Evolutionary conservation across 768 basidiomycete genomes (phyloP), one percentile per base, ranked within the genome.

Genomic region (Collybia sp.): DNA sequence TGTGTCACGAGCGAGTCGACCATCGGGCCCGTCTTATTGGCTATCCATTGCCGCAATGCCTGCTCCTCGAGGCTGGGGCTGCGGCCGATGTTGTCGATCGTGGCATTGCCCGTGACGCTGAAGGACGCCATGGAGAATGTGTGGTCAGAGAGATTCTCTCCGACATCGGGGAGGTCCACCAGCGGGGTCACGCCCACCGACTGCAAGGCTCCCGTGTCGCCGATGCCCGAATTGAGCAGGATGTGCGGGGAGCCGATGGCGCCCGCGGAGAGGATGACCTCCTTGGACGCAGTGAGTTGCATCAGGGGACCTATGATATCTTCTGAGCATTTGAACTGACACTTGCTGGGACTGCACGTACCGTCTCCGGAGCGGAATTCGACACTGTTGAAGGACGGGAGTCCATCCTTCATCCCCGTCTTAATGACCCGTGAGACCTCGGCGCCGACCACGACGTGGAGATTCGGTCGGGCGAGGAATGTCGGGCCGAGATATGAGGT

Each of bases 241-340:
- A 71, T 58, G 13, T 54, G 57, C 1, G 69, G 68, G 0, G 67
- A 71, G n/a, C 58, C 60, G 32, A 70, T 55, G 9, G 62, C 51
- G 1, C 71, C 70, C 9, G 68, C 65, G 5, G 67, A 68, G 5
- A 71, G 55, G 32, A 70, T 59, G 15, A 69, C 47, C 43, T 71
- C 69, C 32, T 66, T 66, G 1, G 12, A 43, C 0, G 66, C 67
- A 1, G 47, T 57, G 9, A 64, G 33, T 2, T 44, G 46, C 38
- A 31, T 32, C 5, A 44, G 40, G 13, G 46, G 40, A 12, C 46
- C 58, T 56, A 35, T n/a, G 17, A n/a, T 10, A 18, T 4, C 17
- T 6, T 37, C 35, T n/a, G 25, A 25, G 25, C 25, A 25, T 48
- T 47, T 54, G 35, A 3, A 37, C 3, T 6, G 35, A 37, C 6